phyloP scores from a whole-genome alignment of 1,139 yeast genomes.

The Pichia cactophila region DNA sequence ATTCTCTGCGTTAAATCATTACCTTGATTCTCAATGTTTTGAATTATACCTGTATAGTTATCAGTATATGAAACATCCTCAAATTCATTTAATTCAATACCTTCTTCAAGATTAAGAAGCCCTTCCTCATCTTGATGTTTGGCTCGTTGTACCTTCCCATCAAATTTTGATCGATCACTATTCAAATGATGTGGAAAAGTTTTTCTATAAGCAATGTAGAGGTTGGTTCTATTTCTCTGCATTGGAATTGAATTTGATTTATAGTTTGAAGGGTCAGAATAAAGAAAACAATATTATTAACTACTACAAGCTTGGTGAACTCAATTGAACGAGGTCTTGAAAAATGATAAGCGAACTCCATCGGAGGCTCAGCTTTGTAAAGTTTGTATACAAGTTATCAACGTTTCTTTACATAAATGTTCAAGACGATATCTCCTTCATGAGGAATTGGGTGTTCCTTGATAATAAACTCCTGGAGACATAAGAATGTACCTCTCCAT shows the following conservation, averaged over 20 bases:
- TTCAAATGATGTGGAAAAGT: constrained; percentile 51
- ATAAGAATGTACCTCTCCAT: constrained; percentile 93
- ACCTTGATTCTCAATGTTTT: constrained; percentile 13
- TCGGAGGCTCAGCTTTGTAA: too few relatives aligned
- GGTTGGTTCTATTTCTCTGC: constrained; percentile 71
- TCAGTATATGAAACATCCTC: neutral
- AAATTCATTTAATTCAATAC: constrained; percentile 45
- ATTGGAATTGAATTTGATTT: constrained; percentile 25
- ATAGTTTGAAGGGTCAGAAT: neutral
- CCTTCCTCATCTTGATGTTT: constrained; percentile 50
- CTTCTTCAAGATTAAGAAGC: constrained; percentile 22
- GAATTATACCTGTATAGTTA: constrained; percentile 10
- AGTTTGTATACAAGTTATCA: too few relatives aligned
- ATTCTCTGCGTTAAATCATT: constrained; percentile 11
- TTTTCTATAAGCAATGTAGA: constrained; percentile 62
- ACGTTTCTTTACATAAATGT: too few relatives aligned
- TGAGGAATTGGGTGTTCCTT: constrained; percentile 15
- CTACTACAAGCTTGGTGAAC: neutral
- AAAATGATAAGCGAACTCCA: too few relatives aligned
- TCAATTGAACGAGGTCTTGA: too few relatives aligned
- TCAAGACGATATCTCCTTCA: too few relatives aligned
- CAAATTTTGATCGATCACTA: neutral
- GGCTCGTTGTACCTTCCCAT: neutral
- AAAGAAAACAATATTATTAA: too few relatives aligned
- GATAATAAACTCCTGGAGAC: constrained; percentile 86